phyloP scores from a whole-genome alignment of 257 asterid genomes.

The Ajuga chamaepitys region DNA sequence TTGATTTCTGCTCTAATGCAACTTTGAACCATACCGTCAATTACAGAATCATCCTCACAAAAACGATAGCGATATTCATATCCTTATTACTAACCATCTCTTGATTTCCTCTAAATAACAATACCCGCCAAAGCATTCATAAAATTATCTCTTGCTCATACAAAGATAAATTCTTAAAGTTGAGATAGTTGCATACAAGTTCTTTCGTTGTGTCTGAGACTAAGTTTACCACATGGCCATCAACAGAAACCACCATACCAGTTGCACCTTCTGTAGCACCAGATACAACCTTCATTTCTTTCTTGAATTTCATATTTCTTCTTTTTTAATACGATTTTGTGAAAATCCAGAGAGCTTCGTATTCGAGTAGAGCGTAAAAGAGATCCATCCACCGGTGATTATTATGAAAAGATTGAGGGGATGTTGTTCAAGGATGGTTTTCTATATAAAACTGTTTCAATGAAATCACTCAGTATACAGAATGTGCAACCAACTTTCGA shows the following conservation, averaged over 20 bases:
- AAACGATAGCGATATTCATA: too few relatives aligned
- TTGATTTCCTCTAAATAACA: too few relatives aligned
- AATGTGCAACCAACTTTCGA: conserved; percentile 87
- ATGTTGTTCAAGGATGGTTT: conserved; percentile 98
- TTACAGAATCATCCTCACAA: too few relatives aligned
- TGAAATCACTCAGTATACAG: conserved; percentile 79
- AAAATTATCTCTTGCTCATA: background rate
- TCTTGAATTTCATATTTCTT: background rate
- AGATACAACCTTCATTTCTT: conserved; percentile 39
- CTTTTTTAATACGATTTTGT: conserved; percentile 2
- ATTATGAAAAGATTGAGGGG: conserved; percentile 77
- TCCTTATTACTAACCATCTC: too few relatives aligned
- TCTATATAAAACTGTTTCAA: conserved; percentile 70
- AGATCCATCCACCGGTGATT: conserved; percentile 78
- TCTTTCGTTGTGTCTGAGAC: conserved; percentile 98
- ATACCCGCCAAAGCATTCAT: background rate
- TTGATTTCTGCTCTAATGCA: too few relatives aligned
- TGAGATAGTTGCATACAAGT: conserved; percentile 41
- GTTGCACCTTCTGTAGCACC: conserved; percentile 97
- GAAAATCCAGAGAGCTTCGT: conserved; percentile 63
- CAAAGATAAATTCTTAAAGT: background rate
- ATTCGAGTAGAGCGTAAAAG: conserved; percentile 79
- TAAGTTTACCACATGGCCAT: conserved; percentile 90
- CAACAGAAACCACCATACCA: conserved; percentile 96
- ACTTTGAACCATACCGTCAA: too few relatives aligned